phyloP scores from a whole-genome alignment of 2,329 filamentous ascomycete genomes.

The Cryphonectria japonica region DNA sequence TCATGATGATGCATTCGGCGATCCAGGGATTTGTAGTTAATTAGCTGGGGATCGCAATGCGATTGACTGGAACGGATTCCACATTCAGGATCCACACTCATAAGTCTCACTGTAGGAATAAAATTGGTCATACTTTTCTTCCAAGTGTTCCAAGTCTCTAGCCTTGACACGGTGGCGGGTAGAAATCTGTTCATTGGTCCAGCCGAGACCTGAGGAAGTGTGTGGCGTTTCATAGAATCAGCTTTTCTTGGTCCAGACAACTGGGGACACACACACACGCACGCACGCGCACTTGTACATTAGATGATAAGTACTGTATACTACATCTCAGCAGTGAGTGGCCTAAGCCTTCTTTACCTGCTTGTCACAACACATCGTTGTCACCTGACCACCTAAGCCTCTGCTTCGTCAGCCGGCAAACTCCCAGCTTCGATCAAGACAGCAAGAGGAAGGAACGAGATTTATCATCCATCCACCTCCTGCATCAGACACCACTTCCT shows the following conservation, averaged over 20 bases:
- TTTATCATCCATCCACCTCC: background rate
- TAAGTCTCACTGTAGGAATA: slow-evolving; percentile 22
- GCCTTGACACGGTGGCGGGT: slow-evolving; percentile 14
- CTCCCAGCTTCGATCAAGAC: background rate
- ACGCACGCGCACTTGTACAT: too few species aligned
- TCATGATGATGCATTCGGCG: slow-evolving; percentile 12
- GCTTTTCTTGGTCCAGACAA: slow-evolving; percentile 15
- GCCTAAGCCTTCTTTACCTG: background rate
- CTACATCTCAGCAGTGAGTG: background rate
- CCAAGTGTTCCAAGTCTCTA: background rate
- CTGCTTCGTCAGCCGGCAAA: background rate
- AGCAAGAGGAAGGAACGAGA: slow-evolving; percentile 6
- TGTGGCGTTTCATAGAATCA: slow-evolving; percentile 25
- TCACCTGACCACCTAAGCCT: background rate
- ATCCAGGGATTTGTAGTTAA: slow-evolving; percentile 12
- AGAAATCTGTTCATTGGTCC: slow-evolving; percentile 15
- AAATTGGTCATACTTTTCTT: slow-evolving; percentile 25
- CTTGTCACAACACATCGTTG: background rate
- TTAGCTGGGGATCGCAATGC: slow-evolving; percentile 2
- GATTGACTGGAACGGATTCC: slow-evolving; percentile 14
- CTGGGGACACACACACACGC: background rate
- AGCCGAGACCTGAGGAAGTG: slow-evolving; percentile 18
- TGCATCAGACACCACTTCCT: background rate
- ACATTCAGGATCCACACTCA: slow-evolving; percentile 27
- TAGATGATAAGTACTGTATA: background rate